Evolutionary conservation across 2,329 filamentous ascomycete genomes (phyloP).

Genomic region (Talaromyces sp.): DNA sequence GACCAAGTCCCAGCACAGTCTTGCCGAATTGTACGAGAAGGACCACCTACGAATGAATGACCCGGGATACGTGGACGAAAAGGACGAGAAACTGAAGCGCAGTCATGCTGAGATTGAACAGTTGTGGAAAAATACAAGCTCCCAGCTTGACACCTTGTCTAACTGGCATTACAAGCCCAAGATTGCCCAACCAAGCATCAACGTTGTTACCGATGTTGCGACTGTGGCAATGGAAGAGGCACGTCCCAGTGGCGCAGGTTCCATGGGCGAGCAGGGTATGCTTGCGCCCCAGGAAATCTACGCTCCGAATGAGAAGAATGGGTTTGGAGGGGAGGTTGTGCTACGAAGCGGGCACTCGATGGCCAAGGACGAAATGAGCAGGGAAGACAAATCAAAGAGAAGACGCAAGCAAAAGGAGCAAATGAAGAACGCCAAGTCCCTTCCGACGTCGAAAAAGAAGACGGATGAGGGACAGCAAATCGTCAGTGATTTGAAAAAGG

Average conservation of each 20-base stretch:
- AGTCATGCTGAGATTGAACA: conserved; percentile 78
- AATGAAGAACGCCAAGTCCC: conserved; percentile 56
- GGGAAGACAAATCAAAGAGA: conserved; percentile 75
- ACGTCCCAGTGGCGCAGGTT: conserved; percentile 73
- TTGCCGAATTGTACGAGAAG: conserved; percentile 91
- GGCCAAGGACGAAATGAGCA: conserved; percentile 76
- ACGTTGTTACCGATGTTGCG: conserved; percentile 85
- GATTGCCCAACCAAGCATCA: conserved; percentile 72
- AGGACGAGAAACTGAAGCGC: conserved; percentile 74
- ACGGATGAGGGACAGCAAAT: conserved; percentile 48
- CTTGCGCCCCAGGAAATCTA: conserved; percentile 95
- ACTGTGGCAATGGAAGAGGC: conserved; percentile 93
- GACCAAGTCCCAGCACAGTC: conserved; percentile 75
- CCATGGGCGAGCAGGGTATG: conserved; percentile 55
- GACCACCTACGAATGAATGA: conserved; percentile 77
- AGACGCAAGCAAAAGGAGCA: conserved; percentile 82
- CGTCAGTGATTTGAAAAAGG: conserved; percentile 68
- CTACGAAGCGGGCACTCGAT: conserved; percentile 72
- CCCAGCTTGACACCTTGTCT: conserved; percentile 79
- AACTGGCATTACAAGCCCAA: conserved; percentile 96
- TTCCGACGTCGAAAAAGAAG: conserved; percentile 42
- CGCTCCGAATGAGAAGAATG: conserved; percentile 64
- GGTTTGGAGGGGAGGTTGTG: conserved; percentile 64
- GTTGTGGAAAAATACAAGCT: conserved; percentile 76
- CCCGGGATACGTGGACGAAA: conserved; percentile 72